These are phyloP conservation scores for Cronartium quercuum DNA, from an alignment of 1,284 basidiomycete genomes.

Conservation along the genomic window DNA sequence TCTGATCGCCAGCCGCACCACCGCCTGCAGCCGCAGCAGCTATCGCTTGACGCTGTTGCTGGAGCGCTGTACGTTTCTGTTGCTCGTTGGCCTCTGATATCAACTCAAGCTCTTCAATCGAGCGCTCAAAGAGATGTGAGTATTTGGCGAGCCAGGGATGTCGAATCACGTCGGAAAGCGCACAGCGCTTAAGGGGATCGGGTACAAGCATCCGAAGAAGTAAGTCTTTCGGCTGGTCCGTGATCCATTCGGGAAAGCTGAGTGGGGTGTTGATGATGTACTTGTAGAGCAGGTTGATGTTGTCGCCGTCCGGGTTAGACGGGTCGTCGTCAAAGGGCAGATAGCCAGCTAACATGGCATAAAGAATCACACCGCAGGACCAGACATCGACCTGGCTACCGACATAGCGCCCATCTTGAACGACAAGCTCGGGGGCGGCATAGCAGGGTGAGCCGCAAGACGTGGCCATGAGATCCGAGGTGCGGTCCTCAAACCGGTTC, in stretches of 20 bases:
- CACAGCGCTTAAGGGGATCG: conserved; percentile 67
- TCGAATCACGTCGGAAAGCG: conserved; percentile 66
- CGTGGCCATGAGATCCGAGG: conserved; percentile 97
- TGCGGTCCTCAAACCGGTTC: conserved; percentile 84
- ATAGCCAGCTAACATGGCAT: conserved; percentile 98
- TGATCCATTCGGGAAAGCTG: conserved; percentile 89
- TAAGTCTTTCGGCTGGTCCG: conserved; percentile 66
- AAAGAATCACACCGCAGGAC: conserved; percentile 98
- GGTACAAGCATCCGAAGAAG: conserved; percentile 80
- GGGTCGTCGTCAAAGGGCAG: conserved; percentile 99
- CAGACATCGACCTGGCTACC: conserved; percentile 99
- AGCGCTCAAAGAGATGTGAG: conserved; percentile 61
- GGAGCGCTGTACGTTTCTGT: conserved; percentile 70
- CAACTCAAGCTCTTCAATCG: conserved; percentile 70
- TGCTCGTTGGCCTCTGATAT: conserved; percentile 77
- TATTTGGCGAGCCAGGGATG: conserved; percentile 76
- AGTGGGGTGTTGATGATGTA: conserved; percentile 96
- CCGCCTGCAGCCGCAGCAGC: conserved; percentile 9
- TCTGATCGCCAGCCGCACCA: background rate
- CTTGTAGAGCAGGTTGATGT: conserved; percentile 98
- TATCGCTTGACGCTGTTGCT: conserved; percentile 52
- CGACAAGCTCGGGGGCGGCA: conserved; percentile 97
- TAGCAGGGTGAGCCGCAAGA: conserved; percentile 97
- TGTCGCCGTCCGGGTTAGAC: conserved; percentile 96
- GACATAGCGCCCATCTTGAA: conserved; percentile 92